A percentile compares a stretch with the other conserved stretches of the same genome.
These are phyloP conservation scores for Rhizophora apiculata DNA, from an alignment of 345 rosid genomes.

Conservation along the genomic window DNA sequence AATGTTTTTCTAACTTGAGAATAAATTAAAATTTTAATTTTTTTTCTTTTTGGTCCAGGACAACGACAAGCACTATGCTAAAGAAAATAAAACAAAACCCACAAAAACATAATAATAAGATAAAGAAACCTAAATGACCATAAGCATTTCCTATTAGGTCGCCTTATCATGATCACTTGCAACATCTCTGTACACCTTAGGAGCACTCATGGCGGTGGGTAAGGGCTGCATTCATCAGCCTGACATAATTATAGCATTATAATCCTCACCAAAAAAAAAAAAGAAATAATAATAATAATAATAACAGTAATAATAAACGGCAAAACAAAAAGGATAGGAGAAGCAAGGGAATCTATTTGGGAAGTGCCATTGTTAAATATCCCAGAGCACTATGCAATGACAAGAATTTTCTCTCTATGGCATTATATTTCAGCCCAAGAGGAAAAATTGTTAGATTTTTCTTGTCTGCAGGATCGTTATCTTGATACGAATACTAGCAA, in stretches of 20 bases:
- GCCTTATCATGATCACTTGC: background rate
- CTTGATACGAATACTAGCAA: too few species aligned
- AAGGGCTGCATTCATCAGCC: constrained; percentile 11
- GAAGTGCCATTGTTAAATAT: background rate
- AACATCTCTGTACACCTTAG: background rate
- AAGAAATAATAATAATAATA: too few species aligned
- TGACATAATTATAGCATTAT: constrained; percentile 11
- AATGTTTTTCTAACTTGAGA: too few species aligned
- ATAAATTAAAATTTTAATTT: too few species aligned
- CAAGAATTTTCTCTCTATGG: background rate
- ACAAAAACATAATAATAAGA: background rate
- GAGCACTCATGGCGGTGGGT: background rate
- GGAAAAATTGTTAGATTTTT: too few species aligned
- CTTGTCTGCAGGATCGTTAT: too few species aligned
- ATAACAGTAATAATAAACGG: too few species aligned
- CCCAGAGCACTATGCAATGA: background rate
- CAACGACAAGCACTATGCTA: background rate
- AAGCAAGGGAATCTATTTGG: background rate
- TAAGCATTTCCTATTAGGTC: background rate
- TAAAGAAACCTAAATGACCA: too few species aligned
- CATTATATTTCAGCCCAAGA: too few species aligned
- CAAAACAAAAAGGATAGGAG: background rate
- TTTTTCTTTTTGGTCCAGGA: background rate
- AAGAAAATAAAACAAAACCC: background rate
- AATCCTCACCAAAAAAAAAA: too few species aligned